Evolutionary conservation across 176 grass and related monocot species (phyloP).

Genomic region (Canna indica): DNA sequence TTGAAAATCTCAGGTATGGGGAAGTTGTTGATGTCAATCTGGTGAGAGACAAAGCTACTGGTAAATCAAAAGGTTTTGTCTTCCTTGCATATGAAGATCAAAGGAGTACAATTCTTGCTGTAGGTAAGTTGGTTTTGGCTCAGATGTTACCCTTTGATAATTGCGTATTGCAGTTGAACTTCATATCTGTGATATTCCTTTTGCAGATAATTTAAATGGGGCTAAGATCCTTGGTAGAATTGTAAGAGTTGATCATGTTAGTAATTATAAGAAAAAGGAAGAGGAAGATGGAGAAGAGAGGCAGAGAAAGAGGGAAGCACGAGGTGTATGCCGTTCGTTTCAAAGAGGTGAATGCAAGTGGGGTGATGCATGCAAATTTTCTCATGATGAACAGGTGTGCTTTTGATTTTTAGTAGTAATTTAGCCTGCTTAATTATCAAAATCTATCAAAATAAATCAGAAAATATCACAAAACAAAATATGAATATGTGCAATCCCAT

Average conservation of each 20-base stretch:
- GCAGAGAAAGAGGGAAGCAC: constrained; percentile 62
- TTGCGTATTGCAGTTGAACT: background rate
- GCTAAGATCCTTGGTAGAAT: constrained; percentile 83
- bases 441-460: too few species aligned
- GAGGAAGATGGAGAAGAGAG: constrained; percentile 73
- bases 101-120: constrained; percentile 79
- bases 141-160: background rate
- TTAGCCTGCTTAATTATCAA: constrained; percentile 4
- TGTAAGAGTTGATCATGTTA: constrained; percentile 83
- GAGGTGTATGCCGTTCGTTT: constrained; percentile 83
- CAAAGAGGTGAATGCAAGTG: constrained; percentile 92
- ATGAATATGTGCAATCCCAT: too few species aligned
- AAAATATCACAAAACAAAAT: too few species aligned
- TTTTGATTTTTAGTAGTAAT: background rate
- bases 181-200: background rate
- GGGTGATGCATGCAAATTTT: constrained; percentile 72
- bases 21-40: constrained; percentile 93
- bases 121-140: constrained; percentile 33
- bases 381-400: constrained; percentile 66
- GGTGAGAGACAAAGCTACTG: constrained; percentile 78
- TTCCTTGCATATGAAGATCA: constrained; percentile 92
- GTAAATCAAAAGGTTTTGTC: constrained; percentile 79
- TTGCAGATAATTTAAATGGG: constrained; percentile 80
- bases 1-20: constrained; percentile 47
- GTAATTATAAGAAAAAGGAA: constrained; percentile 88